Percentiles rank a stretch among this genome's conserved stretches.
Conservation (phyloP, 768 basidiomycete genomes). For the Steccherinum ochraceum region DNA sequence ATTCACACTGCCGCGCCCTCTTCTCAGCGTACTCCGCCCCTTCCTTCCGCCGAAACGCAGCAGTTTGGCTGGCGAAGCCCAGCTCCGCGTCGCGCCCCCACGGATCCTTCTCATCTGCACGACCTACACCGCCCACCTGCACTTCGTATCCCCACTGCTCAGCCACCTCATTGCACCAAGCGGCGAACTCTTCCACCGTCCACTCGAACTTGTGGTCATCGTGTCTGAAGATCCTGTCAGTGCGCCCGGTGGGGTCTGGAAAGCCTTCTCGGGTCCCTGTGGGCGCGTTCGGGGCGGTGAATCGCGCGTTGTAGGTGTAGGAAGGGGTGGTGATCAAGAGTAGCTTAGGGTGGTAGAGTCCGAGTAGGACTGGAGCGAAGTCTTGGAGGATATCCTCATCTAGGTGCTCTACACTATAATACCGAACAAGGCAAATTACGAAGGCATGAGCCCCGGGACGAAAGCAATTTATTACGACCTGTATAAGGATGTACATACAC, state of each 20-base stretch:
- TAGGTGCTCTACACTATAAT: conserved; percentile 78
- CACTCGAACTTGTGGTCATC: conserved; percentile 87
- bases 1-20: conserved; percentile 24
- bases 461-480: conserved; percentile 6
- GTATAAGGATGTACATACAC: conserved; percentile 48
- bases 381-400: conserved; percentile 47
- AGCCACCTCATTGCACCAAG: conserved; percentile 54
- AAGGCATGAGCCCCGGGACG: not conserved
- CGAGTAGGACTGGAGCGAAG: conserved; percentile 69
- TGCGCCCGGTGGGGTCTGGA: conserved; percentile 72
- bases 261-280: conserved; percentile 37
- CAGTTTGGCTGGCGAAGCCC: conserved; percentile 64
- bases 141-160: conserved; percentile 70
- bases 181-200: conserved; percentile 67
- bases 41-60: conserved; percentile 50
- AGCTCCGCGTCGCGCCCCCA: conserved; percentile 65
- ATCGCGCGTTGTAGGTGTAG: conserved; percentile 75
- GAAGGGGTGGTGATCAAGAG: conserved; percentile 83
- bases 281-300: conserved; percentile 48
- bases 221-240: conserved; percentile 72
- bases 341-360: conserved; percentile 67
- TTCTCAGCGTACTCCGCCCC: conserved; percentile 21
- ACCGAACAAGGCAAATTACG: not conserved
- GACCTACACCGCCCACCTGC: conserved; percentile 52
- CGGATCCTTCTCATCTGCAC: conserved; percentile 50